Conservation (phyloP, 352 stramenopile genomes). For the Salisapilia sapeloensis region DNA sequence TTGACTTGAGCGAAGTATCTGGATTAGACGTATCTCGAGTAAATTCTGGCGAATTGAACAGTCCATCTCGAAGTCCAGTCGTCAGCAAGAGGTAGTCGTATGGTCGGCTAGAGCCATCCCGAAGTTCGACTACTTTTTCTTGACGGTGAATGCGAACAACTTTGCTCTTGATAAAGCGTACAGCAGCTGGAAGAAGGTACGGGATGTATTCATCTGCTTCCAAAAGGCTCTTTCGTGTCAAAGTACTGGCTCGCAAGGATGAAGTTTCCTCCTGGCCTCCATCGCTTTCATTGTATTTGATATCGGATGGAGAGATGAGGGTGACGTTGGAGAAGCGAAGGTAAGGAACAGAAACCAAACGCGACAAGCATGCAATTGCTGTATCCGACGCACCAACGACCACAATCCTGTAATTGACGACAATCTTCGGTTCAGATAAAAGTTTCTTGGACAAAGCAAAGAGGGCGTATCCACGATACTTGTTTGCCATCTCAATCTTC, state of each 20-base stretch:
- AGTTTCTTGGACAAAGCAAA: slow-evolving; percentile 75
- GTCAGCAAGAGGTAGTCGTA: slow-evolving; percentile 77
- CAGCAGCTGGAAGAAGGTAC: slow-evolving; percentile 37
- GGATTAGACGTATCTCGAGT: slow-evolving; percentile 14
- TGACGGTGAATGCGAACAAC: slow-evolving; percentile 60
- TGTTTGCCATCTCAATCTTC: slow-evolving; percentile 3
- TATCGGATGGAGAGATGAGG: slow-evolving; percentile 59
- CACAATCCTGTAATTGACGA: slow-evolving; percentile 72
- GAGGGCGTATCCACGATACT: slow-evolving; percentile 36
- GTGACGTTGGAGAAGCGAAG: slow-evolving; percentile 75
- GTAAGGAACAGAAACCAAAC: slow-evolving; percentile 65
- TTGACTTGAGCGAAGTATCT: no score
- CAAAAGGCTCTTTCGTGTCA: slow-evolving; percentile 26
- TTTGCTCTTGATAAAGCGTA: slow-evolving; percentile 35
- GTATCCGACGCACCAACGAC: slow-evolving; percentile 71
- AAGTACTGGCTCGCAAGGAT: slow-evolving; percentile 5
- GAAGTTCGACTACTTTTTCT: slow-evolving; percentile 48
- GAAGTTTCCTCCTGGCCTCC: not conserved
- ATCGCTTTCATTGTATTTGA: slow-evolving; percentile 18
- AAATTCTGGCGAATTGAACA: slow-evolving; percentile 26
- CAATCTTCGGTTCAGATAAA: slow-evolving; percentile 74
- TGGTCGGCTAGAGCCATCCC: slow-evolving; percentile 59
- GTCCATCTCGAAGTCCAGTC: slow-evolving; percentile 49
- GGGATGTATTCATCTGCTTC: slow-evolving; percentile 34
- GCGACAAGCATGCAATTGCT: slow-evolving; percentile 59